Evolutionary conservation across 2,329 filamentous ascomycete species (phyloP), one percentile per base, ranked within the genome.

Genomic region (Volutella citrinella): DNA sequence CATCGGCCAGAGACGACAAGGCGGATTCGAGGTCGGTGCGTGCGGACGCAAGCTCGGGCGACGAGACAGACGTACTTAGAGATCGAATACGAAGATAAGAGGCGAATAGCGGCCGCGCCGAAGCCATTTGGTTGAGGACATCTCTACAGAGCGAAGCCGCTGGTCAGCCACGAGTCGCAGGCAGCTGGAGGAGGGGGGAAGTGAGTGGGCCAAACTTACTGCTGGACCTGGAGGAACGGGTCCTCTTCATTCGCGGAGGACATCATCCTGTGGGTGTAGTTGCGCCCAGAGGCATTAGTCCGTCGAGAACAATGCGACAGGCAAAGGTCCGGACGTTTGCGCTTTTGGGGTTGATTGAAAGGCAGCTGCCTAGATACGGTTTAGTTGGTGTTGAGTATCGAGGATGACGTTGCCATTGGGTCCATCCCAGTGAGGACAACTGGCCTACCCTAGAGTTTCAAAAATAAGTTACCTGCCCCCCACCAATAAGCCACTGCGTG

Each of bases 81-180:
- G 89, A 93, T 56, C 89, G 87, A 66, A 98, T 98, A 57, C 93
- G 91, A 26, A 95, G 78, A 70, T 95, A 98, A 12, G 90, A 96
- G 45, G 86, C 82, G 72, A 96, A 96, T 37, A 96, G 81, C 32
- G 90, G 83, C 9, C 91, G 84, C 33, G 87, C 85, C 11, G 79
- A 80, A 47, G 84, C 76, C 45, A 98, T 81, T 42, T 94, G 85
- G 45, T 81, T 69, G 48, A 95, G 82, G 49, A 97, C 87, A 66
- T 98, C 93, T 65, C 89, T 95, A 59, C 4, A 18, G n/a, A 10
- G 9, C 19, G 11, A n/a, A n/a, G n/a, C n/a, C n/a, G n/a, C n/a
- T n/a, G n/a, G n/a, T n/a, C n/a, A n/a, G n/a, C n/a, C n/a, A n/a
- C n/a, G n/a, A n/a, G n/a, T n/a, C n/a, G n/a, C n/a, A n/a, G n/a